phyloP scores from a whole-genome alignment of 805 yeast genomes.

The Maudiozyma serrabonitensis region DNA sequence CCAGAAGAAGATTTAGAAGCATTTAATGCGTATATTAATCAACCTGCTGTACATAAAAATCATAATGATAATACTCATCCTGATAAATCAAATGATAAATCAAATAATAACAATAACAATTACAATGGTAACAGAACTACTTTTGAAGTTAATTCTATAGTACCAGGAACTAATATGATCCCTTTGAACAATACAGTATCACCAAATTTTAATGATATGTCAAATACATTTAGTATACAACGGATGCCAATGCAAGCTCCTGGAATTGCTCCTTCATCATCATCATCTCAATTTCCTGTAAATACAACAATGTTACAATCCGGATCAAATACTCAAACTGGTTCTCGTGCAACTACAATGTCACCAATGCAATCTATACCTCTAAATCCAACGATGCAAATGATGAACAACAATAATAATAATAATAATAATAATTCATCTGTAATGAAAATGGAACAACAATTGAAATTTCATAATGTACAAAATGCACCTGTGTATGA shows the following conservation, averaged over 20 bases:
- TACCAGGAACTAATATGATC: too few relatives aligned
- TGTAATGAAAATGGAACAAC: neutral
- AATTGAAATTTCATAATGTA: neutral
- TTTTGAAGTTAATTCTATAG: too few relatives aligned
- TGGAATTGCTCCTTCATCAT: too few relatives aligned
- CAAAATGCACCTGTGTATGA: neutral
- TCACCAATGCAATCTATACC: neutral
- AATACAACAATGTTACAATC: too few relatives aligned
- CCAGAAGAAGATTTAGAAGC: constrained; percentile 15
- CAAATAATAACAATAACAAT: too few relatives aligned
- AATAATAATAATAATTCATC: neutral
- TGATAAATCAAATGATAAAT: neutral
- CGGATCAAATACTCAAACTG: neutral
- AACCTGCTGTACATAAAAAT: neutral
- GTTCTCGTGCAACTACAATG: neutral
- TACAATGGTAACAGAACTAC: too few relatives aligned
- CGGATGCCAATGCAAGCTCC: neutral
- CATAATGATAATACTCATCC: neutral
- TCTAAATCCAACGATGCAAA: neutral
- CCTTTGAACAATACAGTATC: too few relatives aligned
- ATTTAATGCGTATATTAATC: neutral
- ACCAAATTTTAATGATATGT: neutral
- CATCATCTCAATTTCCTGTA: too few relatives aligned
- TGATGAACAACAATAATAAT: too few relatives aligned
- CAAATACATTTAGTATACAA: neutral